Evolutionary conservation across 345 rosid genomes (phyloP), one percentile per base, ranked within the genome.

Genomic region (Arabidopsis arenosa): DNA sequence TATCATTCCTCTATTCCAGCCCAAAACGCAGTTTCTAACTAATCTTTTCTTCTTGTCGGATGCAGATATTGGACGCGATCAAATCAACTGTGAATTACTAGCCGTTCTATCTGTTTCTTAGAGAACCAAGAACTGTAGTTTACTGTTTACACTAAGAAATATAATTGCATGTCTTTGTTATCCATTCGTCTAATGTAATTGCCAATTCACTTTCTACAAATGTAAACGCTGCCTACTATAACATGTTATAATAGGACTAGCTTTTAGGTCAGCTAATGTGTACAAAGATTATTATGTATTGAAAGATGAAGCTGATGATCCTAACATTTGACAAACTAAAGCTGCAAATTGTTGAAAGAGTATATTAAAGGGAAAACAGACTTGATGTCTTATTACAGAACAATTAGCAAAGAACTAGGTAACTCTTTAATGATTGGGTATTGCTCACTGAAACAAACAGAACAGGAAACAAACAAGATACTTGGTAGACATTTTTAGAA

Each of bases 1-100:
- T 9, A 32, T 43, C 69, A 59, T 28, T 9, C 7, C 32, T 28
- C 32, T 60, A 5, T 43, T 41, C 44, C 6, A 35, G 26, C 21
- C 11, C 43, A 11, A 47, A 36, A 15, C 9, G 1, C 35, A 11
- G 15, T 75, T 21, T 58, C 6, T 58, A 15, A 52, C 44, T 5
- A 37, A 15, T 18, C 67, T 14, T 45, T 11, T 54, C 68, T 51
- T 67, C 55, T 33, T 35, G 23, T 62, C 4, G 54, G 62, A 12
- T 83, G 86, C 89, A 93, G 98, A 85, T 93, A 65, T 11, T 93
- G 83, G 94, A 93, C 55, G 91, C 93, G 32, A 88, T 93, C 65
- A 93, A 84, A 75, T 83, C 93, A 23, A 88, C 96, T 15, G 88
- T 86, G 53, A 86, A 84, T 75, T 91, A 89, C 81, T 89, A 85